Conservation (phyloP, 2,329 filamentous ascomycete genomes). For the Fusarium mexicanum region DNA sequence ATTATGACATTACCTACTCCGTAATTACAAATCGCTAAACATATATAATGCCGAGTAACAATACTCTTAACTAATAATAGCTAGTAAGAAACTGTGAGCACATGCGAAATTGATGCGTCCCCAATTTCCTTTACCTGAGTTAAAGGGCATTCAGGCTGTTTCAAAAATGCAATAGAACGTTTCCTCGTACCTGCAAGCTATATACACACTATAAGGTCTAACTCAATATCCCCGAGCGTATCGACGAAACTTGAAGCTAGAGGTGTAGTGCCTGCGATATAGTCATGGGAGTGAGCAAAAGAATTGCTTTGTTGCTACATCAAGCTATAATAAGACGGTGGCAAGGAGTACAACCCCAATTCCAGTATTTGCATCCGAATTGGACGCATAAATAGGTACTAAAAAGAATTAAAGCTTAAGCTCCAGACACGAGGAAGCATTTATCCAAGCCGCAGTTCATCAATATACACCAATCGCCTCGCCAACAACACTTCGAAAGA, state of each 20-base stretch:
- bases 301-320: neutral
- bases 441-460: neutral
- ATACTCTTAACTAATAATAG: rapidly evolving
- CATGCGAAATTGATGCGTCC: too few species aligned
- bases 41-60: neutral
- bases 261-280: neutral
- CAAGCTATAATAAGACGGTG: neutral
- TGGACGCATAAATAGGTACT: rapidly evolving
- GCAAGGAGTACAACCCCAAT: rapidly evolving
- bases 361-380: neutral
- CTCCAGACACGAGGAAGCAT: rapidly evolving
- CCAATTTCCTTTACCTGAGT: too few species aligned
- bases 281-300: too few species aligned
- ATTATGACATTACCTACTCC: neutral
- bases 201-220: rapidly evolving
- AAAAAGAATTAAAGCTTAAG: neutral
- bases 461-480: slow-evolving; percentile 1
- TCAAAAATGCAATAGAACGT: rapidly evolving
- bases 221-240: rapidly evolving
- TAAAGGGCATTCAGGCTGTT: too few species aligned
- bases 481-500: slow-evolving; percentile 2
- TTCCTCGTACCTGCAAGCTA: too few species aligned
- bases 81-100: too few species aligned
- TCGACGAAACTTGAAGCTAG: neutral
- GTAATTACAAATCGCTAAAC: too few species aligned